phyloP scores from a whole-genome alignment of 805 yeast species.

The Alloascoidea hylecoeti region DNA sequence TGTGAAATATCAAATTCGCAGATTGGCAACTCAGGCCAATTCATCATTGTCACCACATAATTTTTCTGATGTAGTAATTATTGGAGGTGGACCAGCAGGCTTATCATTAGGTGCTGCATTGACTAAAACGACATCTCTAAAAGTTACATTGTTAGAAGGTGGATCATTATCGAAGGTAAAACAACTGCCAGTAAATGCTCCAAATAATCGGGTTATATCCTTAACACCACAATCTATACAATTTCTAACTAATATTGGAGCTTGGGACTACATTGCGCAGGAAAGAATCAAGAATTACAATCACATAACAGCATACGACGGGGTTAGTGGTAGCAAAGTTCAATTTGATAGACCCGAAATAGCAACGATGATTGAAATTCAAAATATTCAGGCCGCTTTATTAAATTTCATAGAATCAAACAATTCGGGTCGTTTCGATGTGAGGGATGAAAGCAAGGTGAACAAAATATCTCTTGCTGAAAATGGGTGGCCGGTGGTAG shows the following conservation, averaged over 20 bases:
- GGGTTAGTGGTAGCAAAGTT: slow-evolving; percentile 53
- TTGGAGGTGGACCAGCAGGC: slow-evolving; percentile 98
- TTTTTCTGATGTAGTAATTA: slow-evolving; percentile 71
- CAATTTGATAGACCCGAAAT: slow-evolving; percentile 54
- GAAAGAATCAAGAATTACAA: slow-evolving; percentile 75
- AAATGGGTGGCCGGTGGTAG: slow-evolving; percentile 58
- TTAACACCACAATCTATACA: slow-evolving; percentile 70
- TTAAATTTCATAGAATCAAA: slow-evolving; percentile 36
- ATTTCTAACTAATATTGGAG: slow-evolving; percentile 56
- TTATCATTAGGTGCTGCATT: slow-evolving; percentile 73
- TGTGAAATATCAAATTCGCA: too few relatives aligned
- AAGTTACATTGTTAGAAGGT: too few relatives aligned
- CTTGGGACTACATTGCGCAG: slow-evolving; percentile 53
- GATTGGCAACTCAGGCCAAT: too few relatives aligned
- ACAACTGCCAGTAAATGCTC: slow-evolving; percentile 65
- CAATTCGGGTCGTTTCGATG: slow-evolving; percentile 19
- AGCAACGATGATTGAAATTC: slow-evolving; percentile 82
- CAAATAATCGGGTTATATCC: slow-evolving; percentile 69
- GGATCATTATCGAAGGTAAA: slow-evolving; percentile 43
- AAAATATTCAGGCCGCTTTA: slow-evolving; percentile 70
- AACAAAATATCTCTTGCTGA: slow-evolving; percentile 25
- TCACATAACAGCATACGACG: slow-evolving; percentile 77
- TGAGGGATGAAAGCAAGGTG: slow-evolving; percentile 59
- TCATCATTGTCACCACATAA: too few relatives aligned
- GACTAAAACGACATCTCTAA: too few relatives aligned